These are phyloP conservation scores for Hymenoscyphus repandus DNA, from an alignment of 2,329 filamentous ascomycete species.

Conservation along the genomic window DNA sequence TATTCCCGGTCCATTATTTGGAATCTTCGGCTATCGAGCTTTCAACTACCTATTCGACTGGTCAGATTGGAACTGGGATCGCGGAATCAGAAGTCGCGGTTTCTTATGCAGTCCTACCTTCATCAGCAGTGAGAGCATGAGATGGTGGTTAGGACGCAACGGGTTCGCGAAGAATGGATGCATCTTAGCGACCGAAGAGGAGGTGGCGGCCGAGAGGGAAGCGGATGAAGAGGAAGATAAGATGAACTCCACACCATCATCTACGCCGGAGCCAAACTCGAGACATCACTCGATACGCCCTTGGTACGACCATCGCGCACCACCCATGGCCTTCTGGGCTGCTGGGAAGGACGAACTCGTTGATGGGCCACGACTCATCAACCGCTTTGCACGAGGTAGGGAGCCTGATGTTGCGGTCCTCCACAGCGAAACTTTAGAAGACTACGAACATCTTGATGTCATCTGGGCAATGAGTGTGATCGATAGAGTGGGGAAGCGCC, in stretches of 20 bases:
- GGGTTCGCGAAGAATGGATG: constrained; percentile 84
- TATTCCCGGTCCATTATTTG: constrained; percentile 65
- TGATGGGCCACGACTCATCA: constrained; percentile 69
- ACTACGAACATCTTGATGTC: constrained; percentile 91
- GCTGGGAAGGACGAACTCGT: constrained; percentile 79
- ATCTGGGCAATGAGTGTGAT: constrained; percentile 90
- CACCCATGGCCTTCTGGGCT: constrained; percentile 86
- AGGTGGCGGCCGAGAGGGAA: constrained; percentile 56
- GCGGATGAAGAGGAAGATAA: constrained; percentile 17
- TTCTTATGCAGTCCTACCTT: constrained; percentile 93
- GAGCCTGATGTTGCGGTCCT: constrained; percentile 80
- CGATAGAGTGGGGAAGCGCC: constrained; percentile 74
- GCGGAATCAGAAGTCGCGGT: constrained; percentile 70
- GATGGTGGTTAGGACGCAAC: constrained; percentile 89
- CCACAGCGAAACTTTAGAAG: constrained; percentile 75
- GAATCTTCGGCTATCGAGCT: constrained; percentile 78
- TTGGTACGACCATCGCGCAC: constrained; percentile 77
- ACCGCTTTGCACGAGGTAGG: constrained; percentile 67
- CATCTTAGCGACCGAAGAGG: constrained; percentile 74
- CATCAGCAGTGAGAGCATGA: constrained; percentile 83
- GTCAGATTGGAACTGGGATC: constrained; percentile 81
- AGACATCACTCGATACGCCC: constrained; percentile 43
- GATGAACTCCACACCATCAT: neutral
- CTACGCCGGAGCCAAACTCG: constrained; percentile 30
- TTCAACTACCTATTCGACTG: constrained; percentile 89